A percentile compares a stretch with the other conserved stretches of the same genome.
phyloP scores from a whole-genome alignment of 1,284 basidiomycete species.

The Ustilago nuda region DNA sequence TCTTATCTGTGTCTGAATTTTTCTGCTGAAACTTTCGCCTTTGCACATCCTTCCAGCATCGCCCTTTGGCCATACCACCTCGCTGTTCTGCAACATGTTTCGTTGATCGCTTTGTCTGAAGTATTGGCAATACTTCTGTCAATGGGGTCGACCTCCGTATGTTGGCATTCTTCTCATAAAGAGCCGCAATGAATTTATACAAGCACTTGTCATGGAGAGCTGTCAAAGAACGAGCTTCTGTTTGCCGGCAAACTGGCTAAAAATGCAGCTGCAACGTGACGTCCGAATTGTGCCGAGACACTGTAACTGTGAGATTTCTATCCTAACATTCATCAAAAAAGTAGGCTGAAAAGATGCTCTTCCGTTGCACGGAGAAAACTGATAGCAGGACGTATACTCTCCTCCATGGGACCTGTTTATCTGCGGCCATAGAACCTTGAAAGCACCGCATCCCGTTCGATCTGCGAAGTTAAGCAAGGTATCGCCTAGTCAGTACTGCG shows the following conservation, averaged over 20 bases:
- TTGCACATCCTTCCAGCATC: neutral
- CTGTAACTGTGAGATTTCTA: neutral
- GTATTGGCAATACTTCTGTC: neutral
- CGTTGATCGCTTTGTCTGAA: neutral
- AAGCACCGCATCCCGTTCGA: conserved; percentile 84
- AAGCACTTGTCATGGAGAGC: neutral
- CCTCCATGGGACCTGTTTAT: conserved; percentile 64
- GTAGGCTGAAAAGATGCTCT: no score
- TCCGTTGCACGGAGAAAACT: no score
- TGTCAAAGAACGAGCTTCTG: neutral
- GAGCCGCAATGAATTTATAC: neutral
- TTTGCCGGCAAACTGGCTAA: neutral
- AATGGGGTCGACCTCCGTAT: neutral
- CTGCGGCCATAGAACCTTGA: conserved; percentile 82
- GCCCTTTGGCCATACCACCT: neutral
- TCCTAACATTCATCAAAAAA: neutral
- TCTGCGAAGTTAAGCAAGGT: conserved; percentile 83
- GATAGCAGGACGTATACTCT: no score
- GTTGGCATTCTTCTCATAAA: neutral
- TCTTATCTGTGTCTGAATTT: neutral
- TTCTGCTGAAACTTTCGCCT: neutral
- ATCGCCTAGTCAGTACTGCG: conserved; percentile 84
- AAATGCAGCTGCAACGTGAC: neutral
- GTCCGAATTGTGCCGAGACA: conserved; percentile 9
- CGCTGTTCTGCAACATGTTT: neutral